phyloP scores from a whole-genome alignment of 169 alveolate genomes.

The Plasmodium relictum region DNA sequence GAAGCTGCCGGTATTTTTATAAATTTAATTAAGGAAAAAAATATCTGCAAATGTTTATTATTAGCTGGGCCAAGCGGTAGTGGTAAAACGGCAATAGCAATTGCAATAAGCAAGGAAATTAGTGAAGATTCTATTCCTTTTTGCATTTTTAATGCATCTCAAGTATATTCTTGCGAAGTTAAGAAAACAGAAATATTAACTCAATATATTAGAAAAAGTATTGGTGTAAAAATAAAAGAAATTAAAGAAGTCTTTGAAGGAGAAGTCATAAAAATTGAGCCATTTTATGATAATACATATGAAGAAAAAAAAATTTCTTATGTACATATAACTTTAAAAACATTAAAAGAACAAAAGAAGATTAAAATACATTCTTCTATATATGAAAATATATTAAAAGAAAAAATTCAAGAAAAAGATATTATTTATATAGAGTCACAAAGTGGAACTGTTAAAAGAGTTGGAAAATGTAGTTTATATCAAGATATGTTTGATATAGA shows the following conservation, averaged over 20 bases:
- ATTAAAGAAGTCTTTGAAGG: constrained; percentile 95
- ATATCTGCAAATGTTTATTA: constrained; percentile 90
- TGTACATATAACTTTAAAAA: constrained; percentile 96
- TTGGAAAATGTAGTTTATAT: constrained; percentile 96
- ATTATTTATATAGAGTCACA: constrained; percentile 98
- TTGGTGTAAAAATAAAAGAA: constrained; percentile 98
- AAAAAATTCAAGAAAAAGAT: constrained; percentile 97
- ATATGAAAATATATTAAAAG: constrained; percentile 97
- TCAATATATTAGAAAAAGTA: constrained; percentile 93
- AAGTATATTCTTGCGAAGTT: constrained; percentile 77
- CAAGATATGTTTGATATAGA: constrained; percentile 98
- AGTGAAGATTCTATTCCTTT: constrained; percentile 87
- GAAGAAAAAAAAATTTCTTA: constrained; percentile 94
- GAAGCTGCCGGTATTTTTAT: constrained; percentile 99
- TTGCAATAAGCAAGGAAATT: constrained; percentile 99
- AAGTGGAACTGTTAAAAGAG: constrained; percentile 97
- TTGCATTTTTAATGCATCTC: constrained; percentile 77
- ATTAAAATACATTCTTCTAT: constrained; percentile 98
- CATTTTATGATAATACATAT: constrained; percentile 57
- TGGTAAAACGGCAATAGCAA: constrained; percentile 99
- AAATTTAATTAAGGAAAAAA: constrained; percentile 97
- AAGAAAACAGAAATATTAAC: constrained; percentile 78
- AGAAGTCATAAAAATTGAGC: constrained; percentile 82
- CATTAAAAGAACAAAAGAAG: constrained; percentile 98
- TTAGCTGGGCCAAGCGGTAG: constrained; percentile 98